These are phyloP conservation scores for Rhizodiscina lignyota DNA, from an alignment of 495 filamentous ascomycete species.

Conservation along the genomic window DNA sequence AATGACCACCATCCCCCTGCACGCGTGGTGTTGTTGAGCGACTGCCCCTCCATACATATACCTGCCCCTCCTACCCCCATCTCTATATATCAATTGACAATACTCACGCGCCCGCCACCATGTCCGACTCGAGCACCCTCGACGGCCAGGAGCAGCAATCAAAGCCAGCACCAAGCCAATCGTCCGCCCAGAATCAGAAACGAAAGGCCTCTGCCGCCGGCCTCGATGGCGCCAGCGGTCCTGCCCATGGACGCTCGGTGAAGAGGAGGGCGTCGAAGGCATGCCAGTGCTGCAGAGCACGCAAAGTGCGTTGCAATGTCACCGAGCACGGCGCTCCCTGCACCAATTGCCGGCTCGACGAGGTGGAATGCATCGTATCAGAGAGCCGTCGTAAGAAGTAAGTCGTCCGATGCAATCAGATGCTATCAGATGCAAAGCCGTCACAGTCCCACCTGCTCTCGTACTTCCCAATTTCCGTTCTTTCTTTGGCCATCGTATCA, in stretches of 20 bases:
- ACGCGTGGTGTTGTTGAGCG: no score
- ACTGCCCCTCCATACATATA: no score
- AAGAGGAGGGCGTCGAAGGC: conserved; percentile 79
- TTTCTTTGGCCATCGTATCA: background rate
- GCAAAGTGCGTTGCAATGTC: conserved; percentile 91
- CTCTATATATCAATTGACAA: no score
- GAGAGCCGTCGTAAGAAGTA: conserved; percentile 85
- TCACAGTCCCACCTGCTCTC: background rate
- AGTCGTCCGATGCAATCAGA: conserved; percentile 21
- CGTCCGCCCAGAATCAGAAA: no score
- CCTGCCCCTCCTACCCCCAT: no score
- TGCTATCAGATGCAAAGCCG: background rate
- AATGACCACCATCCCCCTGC: no score
- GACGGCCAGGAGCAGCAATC: no score
- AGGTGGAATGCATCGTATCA: conserved; percentile 75
- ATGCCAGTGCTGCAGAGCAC: conserved; percentile 68
- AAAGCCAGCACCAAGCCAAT: no score
- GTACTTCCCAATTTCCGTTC: background rate
- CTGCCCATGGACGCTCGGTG: conserved; percentile 26
- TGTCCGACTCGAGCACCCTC: no score
- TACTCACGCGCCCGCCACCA: no score
- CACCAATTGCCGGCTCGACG: conserved; percentile 77
- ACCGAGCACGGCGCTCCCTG: conserved; percentile 76
- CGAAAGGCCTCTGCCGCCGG: conserved; percentile 22
- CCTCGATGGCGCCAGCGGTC: conserved; percentile 25